A percentile compares a stretch with the other conserved stretches of the same genome.
These are phyloP conservation scores for Stygiomarasmius scandens DNA, from an alignment of 1,284 basidiomycete genomes.

Conservation along the genomic window DNA sequence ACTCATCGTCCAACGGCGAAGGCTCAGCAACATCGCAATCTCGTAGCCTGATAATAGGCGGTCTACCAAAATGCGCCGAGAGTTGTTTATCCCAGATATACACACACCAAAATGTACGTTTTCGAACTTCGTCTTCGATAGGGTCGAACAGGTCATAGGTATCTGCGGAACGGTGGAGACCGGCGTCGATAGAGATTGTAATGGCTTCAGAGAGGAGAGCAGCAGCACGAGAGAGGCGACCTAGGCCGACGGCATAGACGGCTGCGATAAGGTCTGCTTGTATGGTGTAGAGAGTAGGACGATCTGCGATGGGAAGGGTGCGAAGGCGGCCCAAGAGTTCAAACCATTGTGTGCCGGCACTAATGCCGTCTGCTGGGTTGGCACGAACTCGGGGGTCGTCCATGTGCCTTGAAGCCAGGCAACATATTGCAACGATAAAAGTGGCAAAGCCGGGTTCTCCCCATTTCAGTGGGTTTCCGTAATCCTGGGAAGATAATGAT, in stretches of 20 bases:
- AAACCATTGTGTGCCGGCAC: constrained; percentile 89
- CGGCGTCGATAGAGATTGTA: constrained; percentile 83
- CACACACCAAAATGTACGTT: constrained; percentile 92
- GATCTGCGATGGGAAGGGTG: constrained; percentile 84
- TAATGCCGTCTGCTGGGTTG: constrained; percentile 77
- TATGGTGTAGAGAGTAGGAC: constrained; percentile 87
- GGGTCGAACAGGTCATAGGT: constrained; percentile 88
- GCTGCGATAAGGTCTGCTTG: constrained; percentile 87
- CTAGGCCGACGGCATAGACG: constrained; percentile 85
- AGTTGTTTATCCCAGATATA: constrained; percentile 94
- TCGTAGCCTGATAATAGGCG: constrained; percentile 79
- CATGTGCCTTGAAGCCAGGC: constrained; percentile 85
- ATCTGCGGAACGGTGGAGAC: constrained; percentile 83
- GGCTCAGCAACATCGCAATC: constrained; percentile 90
- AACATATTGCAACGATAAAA: constrained; percentile 88
- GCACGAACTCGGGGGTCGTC: constrained; percentile 87
- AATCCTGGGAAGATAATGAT: constrained; percentile 57
- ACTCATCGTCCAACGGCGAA: constrained; percentile 84
- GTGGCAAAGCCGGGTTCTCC: constrained; percentile 90
- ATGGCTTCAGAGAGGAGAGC: constrained; percentile 82
- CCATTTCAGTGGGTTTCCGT: constrained; percentile 90
- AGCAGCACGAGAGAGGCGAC: constrained; percentile 85
- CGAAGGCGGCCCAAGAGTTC: constrained; percentile 83
- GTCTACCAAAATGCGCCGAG: constrained; percentile 82
- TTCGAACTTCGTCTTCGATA: constrained; percentile 86